These are phyloP conservation scores for Raphanus raphanistrum DNA, from an alignment of 345 rosid species.

Conservation along the genomic window DNA sequence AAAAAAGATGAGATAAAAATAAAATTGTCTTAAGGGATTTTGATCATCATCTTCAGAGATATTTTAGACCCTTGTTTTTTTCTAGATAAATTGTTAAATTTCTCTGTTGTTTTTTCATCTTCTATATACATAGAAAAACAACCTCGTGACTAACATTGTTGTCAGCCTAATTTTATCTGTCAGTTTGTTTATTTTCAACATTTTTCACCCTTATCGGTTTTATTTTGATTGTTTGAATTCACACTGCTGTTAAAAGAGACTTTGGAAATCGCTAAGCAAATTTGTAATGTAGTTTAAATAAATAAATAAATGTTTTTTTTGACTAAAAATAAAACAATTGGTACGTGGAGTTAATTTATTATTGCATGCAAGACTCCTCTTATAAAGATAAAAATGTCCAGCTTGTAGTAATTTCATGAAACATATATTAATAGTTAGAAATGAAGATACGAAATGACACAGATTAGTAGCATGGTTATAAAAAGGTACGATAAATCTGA, in stretches of 20 bases:
- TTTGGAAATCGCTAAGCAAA: neutral
- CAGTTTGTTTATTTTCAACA: neutral
- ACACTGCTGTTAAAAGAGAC: neutral
- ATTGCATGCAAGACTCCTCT: neutral
- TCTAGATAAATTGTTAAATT: neutral
- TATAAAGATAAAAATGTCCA: neutral
- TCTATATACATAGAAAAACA: neutral
- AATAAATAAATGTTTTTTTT: neutral
- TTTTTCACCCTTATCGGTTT: neutral
- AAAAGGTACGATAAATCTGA: too few species aligned
- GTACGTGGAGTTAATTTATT: neutral
- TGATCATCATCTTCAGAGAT: neutral
- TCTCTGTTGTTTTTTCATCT: neutral
- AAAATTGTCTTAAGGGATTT: neutral
- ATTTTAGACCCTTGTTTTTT: neutral
- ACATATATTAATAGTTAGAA: neutral
- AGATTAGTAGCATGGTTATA: neutral
- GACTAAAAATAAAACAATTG: neutral
- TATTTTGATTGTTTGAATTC: neutral
- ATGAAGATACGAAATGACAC: neutral
- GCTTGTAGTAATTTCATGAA: neutral
- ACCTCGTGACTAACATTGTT: slow-evolving; percentile 35
- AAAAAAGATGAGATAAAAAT: neutral
- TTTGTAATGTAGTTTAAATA: neutral
- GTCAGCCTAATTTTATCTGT: slow-evolving; percentile 21